Evolutionary conservation across 257 asterid species (phyloP), one percentile per base, ranked within the genome.

Genomic region (Striga asiatica): DNA sequence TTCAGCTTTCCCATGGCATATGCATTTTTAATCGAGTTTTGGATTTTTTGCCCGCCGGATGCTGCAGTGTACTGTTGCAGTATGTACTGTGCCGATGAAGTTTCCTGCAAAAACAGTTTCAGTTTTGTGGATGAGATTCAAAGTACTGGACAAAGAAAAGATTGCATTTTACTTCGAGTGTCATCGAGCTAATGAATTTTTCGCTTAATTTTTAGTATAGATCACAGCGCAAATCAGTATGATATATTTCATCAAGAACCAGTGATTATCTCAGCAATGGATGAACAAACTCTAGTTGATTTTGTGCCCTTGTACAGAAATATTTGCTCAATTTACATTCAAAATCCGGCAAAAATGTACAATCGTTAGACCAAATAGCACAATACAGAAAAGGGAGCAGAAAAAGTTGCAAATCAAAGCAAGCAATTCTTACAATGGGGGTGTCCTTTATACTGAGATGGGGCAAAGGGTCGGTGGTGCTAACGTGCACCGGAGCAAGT

Each of bases 361-460:
- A n/a, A 32, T 11, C 31, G 16, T 17, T 6, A 5, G 14, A 52
- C 25, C 34, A 18, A 32, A 18, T 3, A 25, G 17, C 8, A 27
- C 21, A 31, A 31, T 46, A 41, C 28, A 54, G 16, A 17, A 5
- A 8, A 56, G 20, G 8, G 11, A 38, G 46, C 16, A 61, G 0
- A n/a, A n/a, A n/a, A n/a, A n/a, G n/a, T n/a, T n/a, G n/a, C n/a
- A n/a, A n/a, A n/a, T n/a, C n/a, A 47, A 18, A 11, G 22, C 42
- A 2, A 3, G 38, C 1, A 17, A 43, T 34, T 71, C 76, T 62
- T 68, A 89, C 98, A 22, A 89, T 89, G 46, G 96, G 98, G 13
- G 91, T 86, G 62, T 89, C 88, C 68, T 89, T 89, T 18, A 89
- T 78, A 67, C 95, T 86, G 78, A 86, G 95, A 78, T 81, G 98